Conservation (phyloP, 176 grass and related monocot genomes). For the Canna indica region DNA sequence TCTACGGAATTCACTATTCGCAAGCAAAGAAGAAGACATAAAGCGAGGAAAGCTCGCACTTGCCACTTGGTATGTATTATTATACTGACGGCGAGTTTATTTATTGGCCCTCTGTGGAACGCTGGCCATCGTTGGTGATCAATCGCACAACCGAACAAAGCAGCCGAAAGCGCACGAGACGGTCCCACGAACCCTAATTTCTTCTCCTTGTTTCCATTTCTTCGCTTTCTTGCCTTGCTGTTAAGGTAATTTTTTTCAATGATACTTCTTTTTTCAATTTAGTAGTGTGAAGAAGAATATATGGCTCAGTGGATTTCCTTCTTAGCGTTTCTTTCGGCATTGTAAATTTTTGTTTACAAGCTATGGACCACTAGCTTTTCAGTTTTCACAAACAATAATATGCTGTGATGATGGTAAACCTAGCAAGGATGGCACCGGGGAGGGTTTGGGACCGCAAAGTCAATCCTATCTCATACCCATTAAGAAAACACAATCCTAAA, state of each 20-base stretch:
- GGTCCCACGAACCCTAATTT: no score
- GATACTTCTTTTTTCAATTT: neutral
- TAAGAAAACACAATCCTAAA: no score
- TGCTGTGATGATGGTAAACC: neutral
- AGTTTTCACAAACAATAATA: neutral
- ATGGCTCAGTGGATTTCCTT: neutral
- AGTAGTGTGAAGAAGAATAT: neutral
- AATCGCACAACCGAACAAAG: neutral
- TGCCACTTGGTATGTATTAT: no score
- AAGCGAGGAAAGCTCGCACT: no score
- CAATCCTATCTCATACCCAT: no score
- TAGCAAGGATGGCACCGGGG: no score
- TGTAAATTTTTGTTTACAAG: neutral
- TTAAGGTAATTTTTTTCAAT: neutral
- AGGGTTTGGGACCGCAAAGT: no score
- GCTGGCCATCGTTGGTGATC: conserved; percentile 1
- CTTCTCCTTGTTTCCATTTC: neutral
- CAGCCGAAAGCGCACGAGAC: conserved; percentile 9
- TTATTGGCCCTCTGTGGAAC: neutral
- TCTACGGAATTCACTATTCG: no score
- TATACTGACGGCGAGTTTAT: no score
- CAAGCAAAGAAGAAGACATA: neutral
- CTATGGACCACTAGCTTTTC: no score
- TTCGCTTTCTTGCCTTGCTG: neutral
- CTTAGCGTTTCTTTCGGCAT: neutral